Base-by-base conservation (phyloP, 2,329 filamentous ascomycete genomes). In the Orbilia oligospora region DNA sequence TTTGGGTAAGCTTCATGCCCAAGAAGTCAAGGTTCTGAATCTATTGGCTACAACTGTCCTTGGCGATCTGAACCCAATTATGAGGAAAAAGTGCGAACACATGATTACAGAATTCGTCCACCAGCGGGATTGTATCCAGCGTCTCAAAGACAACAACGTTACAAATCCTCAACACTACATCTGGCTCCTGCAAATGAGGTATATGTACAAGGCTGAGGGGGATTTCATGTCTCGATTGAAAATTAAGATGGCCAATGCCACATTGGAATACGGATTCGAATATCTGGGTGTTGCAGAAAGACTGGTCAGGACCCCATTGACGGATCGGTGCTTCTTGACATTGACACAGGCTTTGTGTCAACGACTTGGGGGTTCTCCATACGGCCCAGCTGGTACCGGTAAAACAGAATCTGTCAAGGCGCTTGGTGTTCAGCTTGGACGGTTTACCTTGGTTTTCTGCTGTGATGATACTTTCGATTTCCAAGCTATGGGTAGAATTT, bases 381-480 rank as follows among this genome's bases (percentile, higher is more conserved):
- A 99, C 83, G 96, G 96, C 65, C 96, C 96, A 81, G 96, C 96
- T 76, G 96, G 96, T 87, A 99, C 96, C 53, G 96, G 96, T 84
- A 99, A 99, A 86, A 99, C 96, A 0, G 96, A 99, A 84, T 99
- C 96, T 1, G 96, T 99, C 84, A 99, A 99, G 85, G 96, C 96
- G 20, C 89, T 99, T 27, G 97, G 96, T 87, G 89, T 99, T 3
- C 94, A 99, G 84, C 90, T 99, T 69, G 97, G 96, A 84, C 91
- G 97, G 77, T 99, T 99, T 84, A 99, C 97, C 0, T 89, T 99
- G 27, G 97, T 99, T 30, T 99, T 99, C 87, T 99, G 97, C 85
- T 99, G 96, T 86, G 96, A 99, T 83, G 96, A 99, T 85, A 99
- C 96, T 0, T 99, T 99, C 83, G 96, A 99, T 85, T 99, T 98